Percentiles rank a stretch among this genome's conserved stretches.
Conservation (phyloP, 495 filamentous ascomycete species). For the Geopyxis carbonaria region DNA sequence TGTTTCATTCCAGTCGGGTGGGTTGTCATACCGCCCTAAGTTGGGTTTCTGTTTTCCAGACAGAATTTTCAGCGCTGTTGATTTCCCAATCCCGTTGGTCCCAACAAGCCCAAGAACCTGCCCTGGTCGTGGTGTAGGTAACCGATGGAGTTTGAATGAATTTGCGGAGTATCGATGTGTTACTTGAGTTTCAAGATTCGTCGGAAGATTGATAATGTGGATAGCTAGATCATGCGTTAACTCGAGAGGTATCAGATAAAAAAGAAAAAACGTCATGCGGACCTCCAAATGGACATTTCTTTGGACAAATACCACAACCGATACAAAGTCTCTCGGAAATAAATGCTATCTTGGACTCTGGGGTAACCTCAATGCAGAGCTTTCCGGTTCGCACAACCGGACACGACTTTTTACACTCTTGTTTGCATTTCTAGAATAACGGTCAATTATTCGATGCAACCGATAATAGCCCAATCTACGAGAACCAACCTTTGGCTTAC, state of each 20-base stretch:
- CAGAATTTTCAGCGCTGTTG: conserved; percentile 92
- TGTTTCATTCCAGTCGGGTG: conserved; percentile 97
- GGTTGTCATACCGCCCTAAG: conserved; percentile 82
- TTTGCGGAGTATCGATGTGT: conserved; percentile 98
- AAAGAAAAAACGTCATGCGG: not conserved
- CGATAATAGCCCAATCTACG: not conserved
- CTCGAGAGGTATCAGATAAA: too few species aligned
- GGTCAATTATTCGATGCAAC: not conserved
- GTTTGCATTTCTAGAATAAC: conserved; percentile 65
- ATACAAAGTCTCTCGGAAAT: conserved; percentile 91
- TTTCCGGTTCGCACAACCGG: conserved; percentile 96
- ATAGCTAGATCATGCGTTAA: conserved; percentile 40
- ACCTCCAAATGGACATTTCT: conserved; percentile 90
- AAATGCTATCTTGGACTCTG: conserved; percentile 89
- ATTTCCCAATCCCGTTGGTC: conserved; percentile 99
- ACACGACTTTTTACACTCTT: conserved; percentile 98
- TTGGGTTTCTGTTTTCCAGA: conserved; percentile 98
- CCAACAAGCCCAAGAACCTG: conserved; percentile 95
- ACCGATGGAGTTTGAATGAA: conserved; percentile 95
- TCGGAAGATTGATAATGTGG: conserved; percentile 97
- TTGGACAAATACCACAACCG: conserved; percentile 97
- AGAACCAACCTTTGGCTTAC: conserved; percentile 76
- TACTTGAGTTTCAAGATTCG: conserved; percentile 92
- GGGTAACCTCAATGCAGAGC: conserved; percentile 85
- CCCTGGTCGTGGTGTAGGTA: conserved; percentile 87